phyloP scores from a whole-genome alignment of 257 asterid species.

The Perilla frutescens region DNA sequence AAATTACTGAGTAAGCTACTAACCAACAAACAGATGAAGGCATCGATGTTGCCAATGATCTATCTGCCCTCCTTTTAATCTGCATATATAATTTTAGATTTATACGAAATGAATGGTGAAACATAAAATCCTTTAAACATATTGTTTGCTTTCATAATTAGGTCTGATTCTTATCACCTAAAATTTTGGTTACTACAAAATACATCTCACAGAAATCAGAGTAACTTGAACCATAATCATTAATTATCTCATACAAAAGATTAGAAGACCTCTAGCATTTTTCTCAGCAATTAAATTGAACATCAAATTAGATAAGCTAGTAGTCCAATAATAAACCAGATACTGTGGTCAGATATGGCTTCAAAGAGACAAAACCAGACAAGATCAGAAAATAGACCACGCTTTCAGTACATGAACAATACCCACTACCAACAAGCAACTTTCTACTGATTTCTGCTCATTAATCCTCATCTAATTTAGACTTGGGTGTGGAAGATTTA shows the following conservation, averaged over 20 bases:
- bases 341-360: not conserved
- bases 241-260: too few relatives aligned
- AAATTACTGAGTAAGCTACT: constrained; percentile 37
- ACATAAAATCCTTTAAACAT: not conserved
- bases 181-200: not conserved
- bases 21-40: constrained; percentile 87
- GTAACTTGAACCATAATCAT: not conserved
- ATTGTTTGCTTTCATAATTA: not conserved
- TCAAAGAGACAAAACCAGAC: constrained; percentile 1
- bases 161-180: too few relatives aligned
- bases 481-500: not conserved
- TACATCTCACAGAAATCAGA: not conserved
- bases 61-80: constrained; percentile 45
- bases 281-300: too few relatives aligned
- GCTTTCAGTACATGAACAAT: not conserved
- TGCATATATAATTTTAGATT: constrained; percentile 44
- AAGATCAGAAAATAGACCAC: constrained; percentile 1
- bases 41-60: constrained; percentile 53
- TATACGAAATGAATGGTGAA: constrained; percentile 1
- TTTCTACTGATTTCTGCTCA: not conserved
- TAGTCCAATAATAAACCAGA: too few relatives aligned
- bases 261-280: too few relatives aligned
- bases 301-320: too few relatives aligned
- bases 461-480: not conserved
- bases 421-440: not conserved